Evolutionary conservation across 805 yeast species (phyloP), one percentile per base, ranked within the genome.

Genomic region (Cyberlindnera bimundalis): DNA sequence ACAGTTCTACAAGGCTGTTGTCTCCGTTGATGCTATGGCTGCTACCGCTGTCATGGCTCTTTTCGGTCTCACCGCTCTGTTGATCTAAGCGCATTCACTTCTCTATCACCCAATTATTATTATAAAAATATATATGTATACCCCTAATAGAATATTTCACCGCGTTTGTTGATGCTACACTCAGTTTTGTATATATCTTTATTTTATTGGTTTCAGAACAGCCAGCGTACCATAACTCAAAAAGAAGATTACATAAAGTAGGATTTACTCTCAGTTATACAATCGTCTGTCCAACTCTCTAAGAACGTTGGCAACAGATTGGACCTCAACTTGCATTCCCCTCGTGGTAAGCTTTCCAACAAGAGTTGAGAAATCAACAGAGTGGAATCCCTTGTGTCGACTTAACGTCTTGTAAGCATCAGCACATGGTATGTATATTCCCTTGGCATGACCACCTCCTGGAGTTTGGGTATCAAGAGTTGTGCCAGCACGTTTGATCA

Each of bases 301-400:
- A 47, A 88, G 65, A 16, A 87, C 89, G 53, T 84, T 83, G 23
- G 93, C 95, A 25, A 89, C 93, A 51, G 88, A 78, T 54, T 83
- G 87, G n/a, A 85, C 95, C 56, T 89, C 96, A 34, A 89, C 95
- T 54, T 83, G 87, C 83, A 85, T 84, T 3, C 95, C 96, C 47
- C 84, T 69, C 1, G 95, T 84, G 23, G 83, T 78, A 50, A 88
- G 70, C 52, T 82, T 78, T 12, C 84, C 84, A 5, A 87, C 89
- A 46, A 87, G 67, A 2, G 80, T 76, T 40, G 84, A 76, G 55
- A 87, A 78, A 47, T 86, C 93, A 15, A 82, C 86, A 7, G 77
- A 68, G 43, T 76, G 74, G 64, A 87, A 87, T 51, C 80, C 78
- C 54, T 83, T 82, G 60, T 88, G 96, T 42, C 95, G 70, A 24